These are phyloP conservation scores for Kingdonia uniflora DNA, from an alignment of 164 flowering plant species.

Conservation along the genomic window DNA sequence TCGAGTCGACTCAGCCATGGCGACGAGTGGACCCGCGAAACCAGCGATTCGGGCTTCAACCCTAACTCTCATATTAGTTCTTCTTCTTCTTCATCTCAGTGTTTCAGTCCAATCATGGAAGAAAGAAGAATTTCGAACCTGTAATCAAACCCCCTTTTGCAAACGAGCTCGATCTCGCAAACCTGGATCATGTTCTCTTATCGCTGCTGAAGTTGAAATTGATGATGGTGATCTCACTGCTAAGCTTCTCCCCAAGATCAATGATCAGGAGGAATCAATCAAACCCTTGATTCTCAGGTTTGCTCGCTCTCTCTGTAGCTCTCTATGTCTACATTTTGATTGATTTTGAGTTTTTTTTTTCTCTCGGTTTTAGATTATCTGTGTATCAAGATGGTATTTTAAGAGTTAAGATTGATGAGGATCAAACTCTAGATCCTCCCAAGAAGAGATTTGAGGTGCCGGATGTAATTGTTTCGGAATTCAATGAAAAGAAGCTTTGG, in stretches of 20 bases:
- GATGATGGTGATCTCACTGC: conserved; percentile 65
- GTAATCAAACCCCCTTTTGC: conserved; percentile 97
- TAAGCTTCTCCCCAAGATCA: conserved; percentile 34
- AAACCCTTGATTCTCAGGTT: conserved; percentile 41
- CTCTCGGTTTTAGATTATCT: conserved; percentile 29
- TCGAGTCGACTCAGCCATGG: conserved; percentile 5
- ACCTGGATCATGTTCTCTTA: conserved; percentile 43
- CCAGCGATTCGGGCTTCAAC: conserved; percentile 3
- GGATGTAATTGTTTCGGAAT: conserved; percentile 54
- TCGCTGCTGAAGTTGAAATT: conserved; percentile 41
- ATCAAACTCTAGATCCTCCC: conserved; percentile 33
- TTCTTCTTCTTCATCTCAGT: conserved; percentile 14
- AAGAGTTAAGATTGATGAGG: conserved; percentile 76
- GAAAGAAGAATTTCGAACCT: conserved; percentile 90
- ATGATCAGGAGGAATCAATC: conserved; percentile 2
- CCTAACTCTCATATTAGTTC: conserved; percentile 13
- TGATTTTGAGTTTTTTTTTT: too few species aligned
- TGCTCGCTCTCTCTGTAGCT: too few species aligned
- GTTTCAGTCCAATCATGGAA: conserved; percentile 59
- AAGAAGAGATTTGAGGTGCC: conserved; percentile 83
- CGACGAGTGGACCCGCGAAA: too few species aligned
- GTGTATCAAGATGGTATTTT: conserved; percentile 58
- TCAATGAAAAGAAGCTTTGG: conserved; percentile 57
- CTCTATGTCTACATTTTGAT: too few species aligned
- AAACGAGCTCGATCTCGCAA: conserved; percentile 73